Base-by-base conservation (phyloP, 2,329 filamentous ascomycete genomes). In the Alternaria triticina region DNA sequence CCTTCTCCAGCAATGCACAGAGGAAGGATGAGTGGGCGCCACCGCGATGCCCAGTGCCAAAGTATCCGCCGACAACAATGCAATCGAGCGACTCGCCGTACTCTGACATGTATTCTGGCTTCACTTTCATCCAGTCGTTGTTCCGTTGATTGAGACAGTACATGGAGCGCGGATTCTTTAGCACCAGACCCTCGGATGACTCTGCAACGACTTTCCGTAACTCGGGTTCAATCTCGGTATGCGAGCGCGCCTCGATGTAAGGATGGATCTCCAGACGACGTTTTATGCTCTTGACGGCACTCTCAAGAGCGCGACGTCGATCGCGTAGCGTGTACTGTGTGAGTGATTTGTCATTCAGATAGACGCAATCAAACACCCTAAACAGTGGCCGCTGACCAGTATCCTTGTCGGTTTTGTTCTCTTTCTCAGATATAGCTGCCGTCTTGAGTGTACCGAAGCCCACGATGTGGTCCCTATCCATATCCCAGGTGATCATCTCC, bases 401-500 rank as follows among this genome's bases (percentile, higher is more conserved):
- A 4, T 82, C 80, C 20, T 74, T 73, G 25, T 69, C 70, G 61
- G 87, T 90, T 0, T 89, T 90, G 66, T 94, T 93, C 65, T 89
- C 88, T 74, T 94, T 90, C 72, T 95, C 92, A 0, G 90, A 86
- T 30, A 97, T 81, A 0, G 95, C 95, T 0, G 94, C 95, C 1
- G 93, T 95, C 81, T 99, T 99, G 52, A 99, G 85, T 0, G 93
- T 96, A 8, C 96, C 96, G 77, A 99, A 99, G 0, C 91, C 89
- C 15, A 97, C 91, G 56, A 96, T 91, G 59, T 91, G 91, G 81
- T 97, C 91, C 54, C 91, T 85, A 47, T 90, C 88, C 64, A 94
- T 92, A 75, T 98, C 93, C 96, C 96, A 99, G 0, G 94, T 97
- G 61, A 99, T 94, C 96, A 99, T 99, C 78, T 99, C 96, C 10